Evolutionary conservation across 345 rosid genomes (phyloP), one percentile per base, ranked within the genome.

Genomic region (Gossypium mustelinum): DNA sequence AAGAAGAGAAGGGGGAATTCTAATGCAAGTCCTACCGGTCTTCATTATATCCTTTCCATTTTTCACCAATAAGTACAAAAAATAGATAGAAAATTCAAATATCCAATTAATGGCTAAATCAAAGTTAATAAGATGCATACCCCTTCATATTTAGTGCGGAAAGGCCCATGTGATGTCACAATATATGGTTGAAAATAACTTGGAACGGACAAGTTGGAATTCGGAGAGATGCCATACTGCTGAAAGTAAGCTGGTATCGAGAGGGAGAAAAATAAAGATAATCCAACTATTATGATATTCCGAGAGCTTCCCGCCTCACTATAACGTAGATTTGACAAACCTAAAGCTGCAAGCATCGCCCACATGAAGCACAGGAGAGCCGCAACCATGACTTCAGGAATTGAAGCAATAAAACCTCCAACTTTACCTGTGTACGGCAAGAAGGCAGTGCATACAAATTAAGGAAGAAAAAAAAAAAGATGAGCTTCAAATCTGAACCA

Each of bases 241-340:
- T 95, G 99, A 76, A 95, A 95, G 84, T 95, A 95, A 56, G 98
- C 90, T 8, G 99, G 98, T 73, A 92, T 79, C 8, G 99, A 92
- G 24, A 95, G 92, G 22, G 97, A 89, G 75, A 93, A 93, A 75
- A 91, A 94, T 73, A 94, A 75, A 41, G 98, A 92, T 71, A 92
- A 74, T 59, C 98, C 99, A 5, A 94, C 94, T 48, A 94, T 91
- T 75, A 94, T 94, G 73, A 94, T 94, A 57, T 94, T 94, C 56
- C 99, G 79, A 0, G 99, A 94, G 85, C 99, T 94, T 81, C 99
- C 99, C 41, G 99, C 99, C 81, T 92, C 99, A 63, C 99, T 94
- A 47, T 94, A 94, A 2, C 99, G 93, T 69, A 94, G 85, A 83
- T 94, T 94, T 24, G 99, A 94, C 77, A 94, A 81, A 65, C 99